Conservation (phyloP, 2,329 filamentous ascomycete species). For the Penicillium sp. region DNA sequence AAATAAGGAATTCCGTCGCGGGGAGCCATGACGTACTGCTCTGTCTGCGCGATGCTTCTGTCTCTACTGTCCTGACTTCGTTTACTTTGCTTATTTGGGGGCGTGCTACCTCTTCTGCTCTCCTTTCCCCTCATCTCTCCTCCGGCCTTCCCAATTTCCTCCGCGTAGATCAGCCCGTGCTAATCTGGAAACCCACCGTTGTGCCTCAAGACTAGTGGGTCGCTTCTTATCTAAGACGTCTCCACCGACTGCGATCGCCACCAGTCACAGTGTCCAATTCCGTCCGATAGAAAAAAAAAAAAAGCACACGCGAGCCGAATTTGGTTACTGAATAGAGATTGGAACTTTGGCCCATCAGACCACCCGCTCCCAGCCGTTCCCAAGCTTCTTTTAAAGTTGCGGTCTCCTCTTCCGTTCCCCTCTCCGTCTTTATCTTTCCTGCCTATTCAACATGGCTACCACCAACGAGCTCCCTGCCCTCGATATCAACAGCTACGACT, state of each 20-base stretch:
- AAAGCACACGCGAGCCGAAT: conserved; percentile 8
- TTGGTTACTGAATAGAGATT: conserved; percentile 6
- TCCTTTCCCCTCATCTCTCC: background rate
- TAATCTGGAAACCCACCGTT: background rate
- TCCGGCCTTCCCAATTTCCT: background rate
- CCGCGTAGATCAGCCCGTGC: background rate
- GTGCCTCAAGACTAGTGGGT: conserved; percentile 4
- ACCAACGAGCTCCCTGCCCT: conserved; percentile 65
- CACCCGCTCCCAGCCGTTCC: conserved; percentile 5
- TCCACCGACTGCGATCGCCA: conserved; percentile 9
- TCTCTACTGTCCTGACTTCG: too few species aligned
- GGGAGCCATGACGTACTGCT: background rate
- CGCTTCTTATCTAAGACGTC: conserved; percentile 4
- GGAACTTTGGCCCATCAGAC: conserved; percentile 11
- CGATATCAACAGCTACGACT: conserved; percentile 71
- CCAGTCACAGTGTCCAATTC: conserved; percentile 17
- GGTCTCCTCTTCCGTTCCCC: conserved; percentile 3
- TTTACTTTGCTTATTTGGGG: background rate
- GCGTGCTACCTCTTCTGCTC: background rate
- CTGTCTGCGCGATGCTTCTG: background rate
- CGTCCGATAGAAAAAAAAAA: conserved; percentile 13
- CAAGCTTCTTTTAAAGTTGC: conserved; percentile 5
- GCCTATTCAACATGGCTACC: conserved; percentile 54
- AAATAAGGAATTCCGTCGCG: background rate
- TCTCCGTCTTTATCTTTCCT: conserved; percentile 2